Evolutionary conservation across 768 basidiomycete species (phyloP).

Genomic region (Tulasnella sp.): DNA sequence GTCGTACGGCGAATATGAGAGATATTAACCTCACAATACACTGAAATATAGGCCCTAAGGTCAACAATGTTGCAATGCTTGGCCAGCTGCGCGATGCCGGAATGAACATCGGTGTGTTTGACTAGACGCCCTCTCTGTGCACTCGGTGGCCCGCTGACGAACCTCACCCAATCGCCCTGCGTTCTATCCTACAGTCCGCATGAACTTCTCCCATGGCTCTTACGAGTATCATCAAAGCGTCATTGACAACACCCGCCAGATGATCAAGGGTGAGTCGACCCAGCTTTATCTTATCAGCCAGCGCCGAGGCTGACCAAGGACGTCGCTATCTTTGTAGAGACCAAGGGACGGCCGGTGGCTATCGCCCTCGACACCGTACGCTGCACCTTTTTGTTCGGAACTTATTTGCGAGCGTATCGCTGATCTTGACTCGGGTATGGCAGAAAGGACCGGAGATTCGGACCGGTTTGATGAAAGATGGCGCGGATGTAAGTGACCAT

Average conservation of each 20-base stretch:
- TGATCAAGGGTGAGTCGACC: slow-evolving; percentile 52
- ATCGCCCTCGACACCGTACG: slow-evolving; percentile 95
- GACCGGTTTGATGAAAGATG: slow-evolving; percentile 83
- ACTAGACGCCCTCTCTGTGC: background rate
- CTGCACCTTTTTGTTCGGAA: slow-evolving; percentile 11
- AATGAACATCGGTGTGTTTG: slow-evolving; percentile 84
- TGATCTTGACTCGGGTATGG: slow-evolving; percentile 12
- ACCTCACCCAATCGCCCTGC: background rate
- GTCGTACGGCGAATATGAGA: background rate
- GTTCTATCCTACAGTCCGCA: slow-evolving; percentile 57
- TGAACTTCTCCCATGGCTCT: slow-evolving; percentile 99
- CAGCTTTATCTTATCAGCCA: background rate
- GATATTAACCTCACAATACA: slow-evolving; percentile 3
- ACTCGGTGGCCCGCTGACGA: background rate
- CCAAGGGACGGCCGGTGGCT: slow-evolving; percentile 78
- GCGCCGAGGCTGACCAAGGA: background rate
- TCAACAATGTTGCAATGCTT: slow-evolving; percentile 84
- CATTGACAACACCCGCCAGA: slow-evolving; percentile 90
- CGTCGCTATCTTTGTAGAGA: slow-evolving; percentile 20
- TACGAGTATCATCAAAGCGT: slow-evolving; percentile 99
- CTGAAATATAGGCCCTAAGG: slow-evolving; percentile 65
- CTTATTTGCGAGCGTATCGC: background rate
- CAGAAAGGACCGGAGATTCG: slow-evolving; percentile 99
- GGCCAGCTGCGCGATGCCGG: slow-evolving; percentile 76
- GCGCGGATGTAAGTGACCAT: slow-evolving; percentile 77